Conservation (phyloP, 768 basidiomycete species). For the Mycena epipterygia region DNA sequence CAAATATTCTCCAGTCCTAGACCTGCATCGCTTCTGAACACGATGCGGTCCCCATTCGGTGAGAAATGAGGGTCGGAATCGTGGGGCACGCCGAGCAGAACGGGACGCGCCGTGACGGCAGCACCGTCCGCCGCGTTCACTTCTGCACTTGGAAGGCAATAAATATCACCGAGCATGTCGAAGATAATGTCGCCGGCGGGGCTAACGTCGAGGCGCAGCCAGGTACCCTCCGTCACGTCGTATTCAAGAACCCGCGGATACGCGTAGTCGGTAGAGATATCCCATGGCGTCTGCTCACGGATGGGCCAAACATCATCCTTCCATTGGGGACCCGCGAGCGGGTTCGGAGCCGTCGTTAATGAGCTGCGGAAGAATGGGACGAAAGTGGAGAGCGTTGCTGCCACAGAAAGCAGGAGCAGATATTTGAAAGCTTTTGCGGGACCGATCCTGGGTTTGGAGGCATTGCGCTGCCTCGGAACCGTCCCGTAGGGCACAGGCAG, state of each 20-base stretch:
- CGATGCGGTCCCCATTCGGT: slow-evolving; percentile 72
- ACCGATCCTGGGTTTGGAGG: not conserved
- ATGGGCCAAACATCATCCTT: slow-evolving; percentile 69
- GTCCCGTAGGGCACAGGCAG: slow-evolving; percentile 7
- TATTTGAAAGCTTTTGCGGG: slow-evolving; percentile 15
- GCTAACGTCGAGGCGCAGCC: slow-evolving; percentile 81
- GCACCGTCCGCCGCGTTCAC: slow-evolving; percentile 40
- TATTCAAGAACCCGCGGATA: slow-evolving; percentile 76
- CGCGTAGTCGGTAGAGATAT: slow-evolving; percentile 83
- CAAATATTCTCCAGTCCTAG: slow-evolving; percentile 84
- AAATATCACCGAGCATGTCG: slow-evolving; percentile 82
- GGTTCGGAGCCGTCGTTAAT: slow-evolving; percentile 35
- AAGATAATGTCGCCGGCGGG: slow-evolving; percentile 81
- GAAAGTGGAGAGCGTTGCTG: slow-evolving; percentile 49
- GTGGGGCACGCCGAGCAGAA: slow-evolving; percentile 75
- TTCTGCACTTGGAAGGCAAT: slow-evolving; percentile 65
- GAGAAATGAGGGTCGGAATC: slow-evolving; percentile 84
- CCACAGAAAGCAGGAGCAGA: slow-evolving; percentile 45
- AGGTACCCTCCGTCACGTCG: slow-evolving; percentile 81
- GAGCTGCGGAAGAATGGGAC: slow-evolving; percentile 43
- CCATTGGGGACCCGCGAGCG: slow-evolving; percentile 54
- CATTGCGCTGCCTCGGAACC: not conserved
- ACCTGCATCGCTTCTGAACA: slow-evolving; percentile 80
- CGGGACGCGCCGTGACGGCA: slow-evolving; percentile 64
- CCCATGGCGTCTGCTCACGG: slow-evolving; percentile 73